These are phyloP conservation scores for Populus tomentosa DNA, from an alignment of 441 rosid genomes.

Conservation along the genomic window DNA sequence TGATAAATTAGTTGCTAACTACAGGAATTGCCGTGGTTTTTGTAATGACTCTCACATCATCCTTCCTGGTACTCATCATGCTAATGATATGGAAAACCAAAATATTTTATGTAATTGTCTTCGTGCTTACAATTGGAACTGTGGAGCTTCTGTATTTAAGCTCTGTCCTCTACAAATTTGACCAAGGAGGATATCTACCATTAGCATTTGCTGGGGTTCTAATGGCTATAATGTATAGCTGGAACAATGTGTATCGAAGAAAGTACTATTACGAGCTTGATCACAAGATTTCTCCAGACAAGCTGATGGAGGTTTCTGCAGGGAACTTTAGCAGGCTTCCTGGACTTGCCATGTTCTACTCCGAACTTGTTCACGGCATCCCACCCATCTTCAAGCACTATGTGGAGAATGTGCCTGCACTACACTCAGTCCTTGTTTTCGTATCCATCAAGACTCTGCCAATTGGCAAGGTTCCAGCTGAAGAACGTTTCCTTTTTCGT, in stretches of 20 bases:
- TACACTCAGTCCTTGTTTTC: constrained; percentile 43
- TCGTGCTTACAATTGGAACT: constrained; percentile 28
- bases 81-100: constrained; percentile 55
- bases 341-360: constrained; percentile 51
- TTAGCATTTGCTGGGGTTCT: constrained; percentile 38
- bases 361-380: constrained; percentile 47
- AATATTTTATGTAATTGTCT: constrained; percentile 30
- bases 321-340: constrained; percentile 32
- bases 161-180: constrained; percentile 54
- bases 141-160: constrained; percentile 41
- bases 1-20: background rate
- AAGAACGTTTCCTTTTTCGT: constrained; percentile 40
- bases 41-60: constrained; percentile 51
- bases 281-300: constrained; percentile 38
- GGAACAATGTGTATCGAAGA: constrained; percentile 44
- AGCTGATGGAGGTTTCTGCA: constrained; percentile 21
- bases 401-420: constrained; percentile 35
- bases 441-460: constrained; percentile 47
- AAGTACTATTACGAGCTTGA: constrained; percentile 48
- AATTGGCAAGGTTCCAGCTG: constrained; percentile 31
- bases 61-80: constrained; percentile 46
- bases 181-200: constrained; percentile 50
- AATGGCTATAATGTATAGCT: constrained; percentile 39
- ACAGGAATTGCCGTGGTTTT: constrained; percentile 58
- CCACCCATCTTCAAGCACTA: constrained; percentile 54